phyloP scores from a whole-genome alignment of 169 alveolate genomes.

The Prorocentrum cordatum region DNA sequence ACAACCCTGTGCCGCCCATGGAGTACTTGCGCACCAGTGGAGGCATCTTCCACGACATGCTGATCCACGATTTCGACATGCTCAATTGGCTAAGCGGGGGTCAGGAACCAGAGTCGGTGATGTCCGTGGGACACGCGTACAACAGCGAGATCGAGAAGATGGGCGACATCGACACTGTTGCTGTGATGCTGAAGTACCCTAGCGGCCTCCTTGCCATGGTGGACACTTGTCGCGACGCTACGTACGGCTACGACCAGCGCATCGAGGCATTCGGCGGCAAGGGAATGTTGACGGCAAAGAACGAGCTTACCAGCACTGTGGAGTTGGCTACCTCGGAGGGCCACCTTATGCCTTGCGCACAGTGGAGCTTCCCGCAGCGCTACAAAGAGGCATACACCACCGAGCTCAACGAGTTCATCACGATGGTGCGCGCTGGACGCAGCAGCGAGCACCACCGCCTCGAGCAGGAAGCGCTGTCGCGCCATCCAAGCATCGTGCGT shows the following conservation, averaged over 20 bases:
- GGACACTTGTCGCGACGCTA: conserved; percentile 64
- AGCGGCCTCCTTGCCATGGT: conserved; percentile 59
- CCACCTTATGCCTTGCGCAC: not conserved
- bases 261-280: not conserved
- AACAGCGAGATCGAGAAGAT: conserved; percentile 19
- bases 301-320: conserved; percentile 20
- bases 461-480: not conserved
- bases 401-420: conserved; percentile 49
- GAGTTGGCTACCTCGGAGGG: conserved; percentile 26
- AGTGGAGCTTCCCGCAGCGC: conserved; percentile 55
- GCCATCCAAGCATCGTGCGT: conserved; percentile 61
- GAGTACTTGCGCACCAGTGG: conserved; percentile 64
- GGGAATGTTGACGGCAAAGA: not conserved
- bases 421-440: conserved; percentile 37
- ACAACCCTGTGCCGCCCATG: conserved; percentile 54
- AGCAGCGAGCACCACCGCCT: not conserved
- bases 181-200: conserved; percentile 46
- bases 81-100: conserved; percentile 25
- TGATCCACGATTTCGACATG: conserved; percentile 67
- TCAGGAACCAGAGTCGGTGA: conserved; percentile 27
- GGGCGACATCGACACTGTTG: conserved; percentile 31
- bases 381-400: conserved; percentile 23
- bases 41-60: conserved; percentile 67
- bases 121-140: conserved; percentile 8
- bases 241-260: conserved; percentile 27